Percentiles rank a stretch among this genome's conserved stretches.
These are phyloP conservation scores for Castanea sativa DNA, from an alignment of 306 rosid genomes.

Conservation along the genomic window DNA sequence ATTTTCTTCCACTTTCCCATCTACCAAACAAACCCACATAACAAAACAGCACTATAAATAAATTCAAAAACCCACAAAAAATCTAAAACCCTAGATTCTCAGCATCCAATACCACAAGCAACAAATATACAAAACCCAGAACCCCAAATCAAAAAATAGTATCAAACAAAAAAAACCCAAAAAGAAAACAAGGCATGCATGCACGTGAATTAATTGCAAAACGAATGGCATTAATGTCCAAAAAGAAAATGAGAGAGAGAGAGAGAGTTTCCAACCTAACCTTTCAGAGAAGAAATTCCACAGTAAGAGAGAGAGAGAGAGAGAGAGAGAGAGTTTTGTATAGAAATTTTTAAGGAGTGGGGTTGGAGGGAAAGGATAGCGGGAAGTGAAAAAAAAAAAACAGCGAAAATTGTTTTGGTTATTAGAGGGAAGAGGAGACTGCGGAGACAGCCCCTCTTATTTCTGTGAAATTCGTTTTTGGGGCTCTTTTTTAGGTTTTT, in stretches of 20 bases:
- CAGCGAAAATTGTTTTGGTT: not conserved
- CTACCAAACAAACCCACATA: not conserved
- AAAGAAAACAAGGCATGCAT: not conserved
- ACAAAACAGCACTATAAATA: not conserved
- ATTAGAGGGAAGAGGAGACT: not conserved
- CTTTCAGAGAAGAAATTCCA: not conserved
- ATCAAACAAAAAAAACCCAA: not conserved
- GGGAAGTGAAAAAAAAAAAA: not conserved
- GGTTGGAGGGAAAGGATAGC: conserved; percentile 8
- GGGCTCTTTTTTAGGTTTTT: not conserved
- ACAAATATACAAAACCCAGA: not conserved
- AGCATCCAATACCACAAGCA: not conserved
- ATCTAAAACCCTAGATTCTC: not conserved
- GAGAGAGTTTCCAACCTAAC: not conserved
- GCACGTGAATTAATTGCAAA: conserved; percentile 5
- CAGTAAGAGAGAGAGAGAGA: not conserved
- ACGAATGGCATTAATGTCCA: not conserved
- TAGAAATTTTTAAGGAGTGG: conserved; percentile 10
- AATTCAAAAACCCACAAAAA: not conserved
- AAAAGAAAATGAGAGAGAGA: not conserved
- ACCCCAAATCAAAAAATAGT: not conserved
- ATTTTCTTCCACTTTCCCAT: not conserved
- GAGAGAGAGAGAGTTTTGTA: not conserved
- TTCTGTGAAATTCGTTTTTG: conserved; percentile 14
- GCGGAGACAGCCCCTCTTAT: conserved; percentile 8